A percentile compares a stretch with the other conserved stretches of the same genome.
These are phyloP conservation scores for Fulvia fulva DNA, from an alignment of 2,329 filamentous ascomycete species.

Conservation along the genomic window DNA sequence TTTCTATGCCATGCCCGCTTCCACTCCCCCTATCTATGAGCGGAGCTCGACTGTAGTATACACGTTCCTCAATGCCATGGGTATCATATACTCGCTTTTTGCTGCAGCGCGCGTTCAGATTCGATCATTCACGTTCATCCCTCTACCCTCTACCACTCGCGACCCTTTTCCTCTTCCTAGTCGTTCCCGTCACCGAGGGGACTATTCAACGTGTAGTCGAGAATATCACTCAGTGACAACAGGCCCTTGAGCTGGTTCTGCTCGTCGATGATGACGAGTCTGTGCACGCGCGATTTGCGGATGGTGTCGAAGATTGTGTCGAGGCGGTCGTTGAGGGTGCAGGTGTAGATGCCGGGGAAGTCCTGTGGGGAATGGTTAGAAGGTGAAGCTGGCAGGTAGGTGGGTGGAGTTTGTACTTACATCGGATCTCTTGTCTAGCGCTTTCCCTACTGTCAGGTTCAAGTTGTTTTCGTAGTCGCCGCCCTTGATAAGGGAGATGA, in stretches of 20 bases:
- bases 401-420: slow-evolving; percentile 40
- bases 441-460: slow-evolving; percentile 79
- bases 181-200: slow-evolving; percentile 30
- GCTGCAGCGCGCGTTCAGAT: not conserved
- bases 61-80: slow-evolving; percentile 5
- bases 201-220: slow-evolving; percentile 76
- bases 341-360: slow-evolving; percentile 95
- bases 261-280: slow-evolving; percentile 89
- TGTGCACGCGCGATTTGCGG: slow-evolving; percentile 88
- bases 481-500: slow-evolving; percentile 92
- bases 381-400: not conserved
- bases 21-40: not conserved
- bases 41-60: not conserved
- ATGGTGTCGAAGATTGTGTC: slow-evolving; percentile 97
- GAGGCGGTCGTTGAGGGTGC: slow-evolving; percentile 82
- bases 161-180: slow-evolving; percentile 1
- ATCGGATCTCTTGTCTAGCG: slow-evolving; percentile 77
- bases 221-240: slow-evolving; percentile 90
- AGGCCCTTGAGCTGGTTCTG: slow-evolving; percentile 80
- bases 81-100: slow-evolving; percentile 3
- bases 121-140: not conserved
- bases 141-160: not conserved
- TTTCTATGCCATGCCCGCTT: not conserved
- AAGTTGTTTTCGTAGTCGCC: slow-evolving; percentile 82
- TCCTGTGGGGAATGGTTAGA: slow-evolving; percentile 57